These are phyloP conservation scores for Arabis alpina DNA, from an alignment of 345 rosid genomes.

Conservation along the genomic window DNA sequence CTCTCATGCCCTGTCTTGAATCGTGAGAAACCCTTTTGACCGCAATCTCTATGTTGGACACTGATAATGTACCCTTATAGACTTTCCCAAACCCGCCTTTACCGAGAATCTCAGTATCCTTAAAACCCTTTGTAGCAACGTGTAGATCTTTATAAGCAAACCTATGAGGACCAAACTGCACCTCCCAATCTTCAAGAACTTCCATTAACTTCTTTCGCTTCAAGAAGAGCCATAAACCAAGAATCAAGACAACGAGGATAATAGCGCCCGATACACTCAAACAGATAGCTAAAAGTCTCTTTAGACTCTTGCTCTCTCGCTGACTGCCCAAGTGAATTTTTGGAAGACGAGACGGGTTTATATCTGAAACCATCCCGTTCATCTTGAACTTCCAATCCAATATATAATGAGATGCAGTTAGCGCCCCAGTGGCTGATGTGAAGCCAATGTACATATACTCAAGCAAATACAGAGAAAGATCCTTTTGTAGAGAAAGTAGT, in stretches of 20 bases:
- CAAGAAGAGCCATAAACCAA: conserved; percentile 8
- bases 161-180: conserved; percentile 74
- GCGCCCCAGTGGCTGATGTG: neutral
- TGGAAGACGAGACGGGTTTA: conserved; percentile 21
- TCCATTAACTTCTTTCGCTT: conserved; percentile 12
- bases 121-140: conserved; percentile 32
- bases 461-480: conserved; percentile 47
- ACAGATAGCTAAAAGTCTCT: neutral
- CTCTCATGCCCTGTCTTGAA: conserved; percentile 30
- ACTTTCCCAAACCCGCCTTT: conserved; percentile 64
- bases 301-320: neutral
- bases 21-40: conserved; percentile 15
- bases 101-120: conserved; percentile 27
- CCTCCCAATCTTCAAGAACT: conserved; percentile 69
- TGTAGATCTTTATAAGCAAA: conserved; percentile 62
- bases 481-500: conserved; percentile 10
- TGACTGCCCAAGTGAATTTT: neutral
- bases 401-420: conserved; percentile 23
- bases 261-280: neutral
- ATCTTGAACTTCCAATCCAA: conserved; percentile 38
- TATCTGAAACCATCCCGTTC: conserved; percentile 49
- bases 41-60: no score
- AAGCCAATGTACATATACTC: conserved; percentile 44
- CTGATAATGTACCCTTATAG: no score
- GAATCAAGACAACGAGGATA: neutral